Percentiles rank a stretch among this genome's conserved stretches.
These are phyloP conservation scores for Arthrobotrys entomopaga DNA, from an alignment of 2,329 filamentous ascomycete species.

Conservation along the genomic window DNA sequence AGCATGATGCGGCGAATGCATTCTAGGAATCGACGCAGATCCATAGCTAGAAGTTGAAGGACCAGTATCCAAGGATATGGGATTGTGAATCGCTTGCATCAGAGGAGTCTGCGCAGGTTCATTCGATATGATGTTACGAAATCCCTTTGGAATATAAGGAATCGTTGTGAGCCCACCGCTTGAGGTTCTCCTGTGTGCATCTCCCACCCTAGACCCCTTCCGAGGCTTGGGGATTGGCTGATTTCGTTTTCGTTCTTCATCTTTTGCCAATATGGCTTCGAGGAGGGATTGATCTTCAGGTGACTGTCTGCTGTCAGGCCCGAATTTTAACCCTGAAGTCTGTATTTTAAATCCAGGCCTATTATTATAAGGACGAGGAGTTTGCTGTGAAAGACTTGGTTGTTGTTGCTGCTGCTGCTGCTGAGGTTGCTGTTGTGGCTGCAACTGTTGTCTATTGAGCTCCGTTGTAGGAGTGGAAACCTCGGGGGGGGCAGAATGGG, in stretches of 20 bases:
- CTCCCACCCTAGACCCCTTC: conserved; percentile 49
- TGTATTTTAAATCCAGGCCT: conserved; percentile 44
- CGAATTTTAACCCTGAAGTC: conserved; percentile 23
- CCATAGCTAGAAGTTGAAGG: conserved; percentile 32
- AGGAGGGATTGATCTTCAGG: conserved; percentile 29
- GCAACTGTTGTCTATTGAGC: conserved; percentile 30
- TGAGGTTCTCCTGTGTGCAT: conserved; percentile 39
- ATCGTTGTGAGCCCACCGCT: conserved; percentile 45
- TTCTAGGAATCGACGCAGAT: conserved; percentile 32
- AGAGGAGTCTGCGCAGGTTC: conserved; percentile 47
- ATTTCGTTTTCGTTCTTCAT: conserved; percentile 38
- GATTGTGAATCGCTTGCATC: conserved; percentile 54
- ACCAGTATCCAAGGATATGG: conserved; percentile 49
- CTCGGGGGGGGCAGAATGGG: conserved; percentile 38
- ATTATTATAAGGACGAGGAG: conserved; percentile 38
- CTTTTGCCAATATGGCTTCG: conserved; percentile 35
- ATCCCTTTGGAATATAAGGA: conserved; percentile 52
- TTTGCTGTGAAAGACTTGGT: conserved; percentile 1
- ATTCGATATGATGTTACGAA: conserved; percentile 49
- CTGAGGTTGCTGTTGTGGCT: conserved; percentile 13
- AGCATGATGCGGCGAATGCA: conserved; percentile 45
- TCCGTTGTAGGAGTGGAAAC: conserved; percentile 23
- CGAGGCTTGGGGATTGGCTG: conserved; percentile 35
- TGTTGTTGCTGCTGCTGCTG: conserved; percentile 16
- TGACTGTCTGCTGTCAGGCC: conserved; percentile 31